These are phyloP conservation scores for Tolypocladium guangdongense DNA, from an alignment of 2,329 filamentous ascomycete genomes.

Conservation along the genomic window DNA sequence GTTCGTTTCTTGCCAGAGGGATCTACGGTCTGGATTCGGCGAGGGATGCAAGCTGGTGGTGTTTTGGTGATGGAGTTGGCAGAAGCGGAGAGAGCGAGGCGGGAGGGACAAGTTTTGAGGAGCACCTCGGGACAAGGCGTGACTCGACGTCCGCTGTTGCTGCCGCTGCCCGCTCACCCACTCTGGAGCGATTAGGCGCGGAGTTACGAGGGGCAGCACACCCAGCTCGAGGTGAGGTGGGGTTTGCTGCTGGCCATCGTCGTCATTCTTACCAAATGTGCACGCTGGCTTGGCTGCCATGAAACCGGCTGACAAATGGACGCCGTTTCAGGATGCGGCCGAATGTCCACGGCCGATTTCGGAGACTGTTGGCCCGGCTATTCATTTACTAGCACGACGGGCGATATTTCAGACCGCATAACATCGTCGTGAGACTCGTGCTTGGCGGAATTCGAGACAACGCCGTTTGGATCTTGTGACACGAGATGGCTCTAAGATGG, in stretches of 20 bases:
- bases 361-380: no score
- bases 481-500: no score
- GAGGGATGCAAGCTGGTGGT: background rate
- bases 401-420: no score
- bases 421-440: no score
- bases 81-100: conserved; percentile 6
- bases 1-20: conserved; percentile 13
- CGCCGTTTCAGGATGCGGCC: no score
- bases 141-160: background rate
- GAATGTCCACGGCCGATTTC: no score
- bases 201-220: background rate
- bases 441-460: no score
- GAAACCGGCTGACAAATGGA: no score
- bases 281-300: no score
- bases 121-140: background rate
- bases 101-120: conserved; percentile 5
- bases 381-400: no score
- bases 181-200: background rate
- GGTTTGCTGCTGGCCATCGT: background rate
- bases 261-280: no score
- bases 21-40: background rate
- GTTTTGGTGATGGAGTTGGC: conserved; percentile 3
- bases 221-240: background rate
- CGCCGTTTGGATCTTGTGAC: no score
- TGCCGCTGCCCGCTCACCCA: background rate